Conservation (phyloP, 208 protist species). For the Leishmania lainsoni region DNA sequence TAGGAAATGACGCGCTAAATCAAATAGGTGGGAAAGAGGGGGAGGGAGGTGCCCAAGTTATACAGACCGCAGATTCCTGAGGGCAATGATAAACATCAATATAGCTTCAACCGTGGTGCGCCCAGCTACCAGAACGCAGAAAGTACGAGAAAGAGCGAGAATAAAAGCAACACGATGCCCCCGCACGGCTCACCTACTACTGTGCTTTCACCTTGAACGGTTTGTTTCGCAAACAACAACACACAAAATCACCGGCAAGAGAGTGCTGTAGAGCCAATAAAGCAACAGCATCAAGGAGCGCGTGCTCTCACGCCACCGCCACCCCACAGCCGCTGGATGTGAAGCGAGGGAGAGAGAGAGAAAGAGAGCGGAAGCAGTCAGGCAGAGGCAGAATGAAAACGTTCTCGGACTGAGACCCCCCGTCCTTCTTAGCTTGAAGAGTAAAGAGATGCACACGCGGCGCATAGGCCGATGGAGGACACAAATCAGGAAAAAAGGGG, state of each 20-base stretch:
- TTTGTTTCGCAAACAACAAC: background rate
- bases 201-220: background rate
- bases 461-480: too few species aligned
- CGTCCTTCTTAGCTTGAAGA: too few species aligned
- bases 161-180: background rate
- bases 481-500: background rate
- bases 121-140: background rate
- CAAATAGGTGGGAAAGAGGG: background rate
- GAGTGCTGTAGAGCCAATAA: background rate
- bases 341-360: background rate
- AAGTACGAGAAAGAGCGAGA: background rate
- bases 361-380: too few species aligned
- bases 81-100: background rate
- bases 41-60: background rate
- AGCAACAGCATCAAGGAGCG: background rate
- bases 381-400: too few species aligned
- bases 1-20: background rate
- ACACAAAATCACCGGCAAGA: background rate
- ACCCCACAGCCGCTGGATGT: background rate
- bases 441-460: too few species aligned
- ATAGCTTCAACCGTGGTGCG: background rate
- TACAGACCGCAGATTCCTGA: background rate
- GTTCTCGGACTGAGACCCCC: too few species aligned
- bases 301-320: background rate
- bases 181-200: background rate